Conservation (phyloP, 176 grass and related monocot species). For the Eragrostis nindensis region DNA sequence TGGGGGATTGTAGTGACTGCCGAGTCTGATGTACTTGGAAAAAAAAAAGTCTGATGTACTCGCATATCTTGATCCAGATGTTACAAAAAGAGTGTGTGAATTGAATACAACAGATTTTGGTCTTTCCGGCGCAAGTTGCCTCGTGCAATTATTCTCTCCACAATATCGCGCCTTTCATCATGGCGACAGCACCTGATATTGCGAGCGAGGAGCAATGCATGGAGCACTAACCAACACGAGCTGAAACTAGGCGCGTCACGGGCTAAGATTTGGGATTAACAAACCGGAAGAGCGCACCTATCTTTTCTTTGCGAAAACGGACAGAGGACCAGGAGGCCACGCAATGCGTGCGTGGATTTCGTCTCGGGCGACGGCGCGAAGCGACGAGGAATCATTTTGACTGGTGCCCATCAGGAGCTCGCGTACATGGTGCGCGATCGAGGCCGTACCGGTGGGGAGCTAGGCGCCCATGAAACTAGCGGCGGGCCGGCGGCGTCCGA, state of each 20-base stretch:
- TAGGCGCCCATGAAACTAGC: no score
- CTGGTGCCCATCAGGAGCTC: no score
- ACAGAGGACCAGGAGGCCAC: neutral
- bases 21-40: no score
- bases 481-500: no score
- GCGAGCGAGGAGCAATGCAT: neutral
- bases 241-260: neutral
- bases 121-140: neutral
- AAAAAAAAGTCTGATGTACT: no score
- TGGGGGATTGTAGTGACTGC: no score
- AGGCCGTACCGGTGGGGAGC: no score
- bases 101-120: neutral
- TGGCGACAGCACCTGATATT: neutral
- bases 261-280: neutral
- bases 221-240: no score
- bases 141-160: neutral
- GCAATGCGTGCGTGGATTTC: neutral
- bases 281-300: neutral
- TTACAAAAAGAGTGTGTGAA: neutral
- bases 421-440: no score
- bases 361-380: slow-evolving; percentile 10
- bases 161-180: neutral
- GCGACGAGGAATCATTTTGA: neutral
- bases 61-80: neutral
- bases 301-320: no score